These are phyloP conservation scores for Candida vaughaniae DNA, from an alignment of 805 yeast species.

Conservation along the genomic window DNA sequence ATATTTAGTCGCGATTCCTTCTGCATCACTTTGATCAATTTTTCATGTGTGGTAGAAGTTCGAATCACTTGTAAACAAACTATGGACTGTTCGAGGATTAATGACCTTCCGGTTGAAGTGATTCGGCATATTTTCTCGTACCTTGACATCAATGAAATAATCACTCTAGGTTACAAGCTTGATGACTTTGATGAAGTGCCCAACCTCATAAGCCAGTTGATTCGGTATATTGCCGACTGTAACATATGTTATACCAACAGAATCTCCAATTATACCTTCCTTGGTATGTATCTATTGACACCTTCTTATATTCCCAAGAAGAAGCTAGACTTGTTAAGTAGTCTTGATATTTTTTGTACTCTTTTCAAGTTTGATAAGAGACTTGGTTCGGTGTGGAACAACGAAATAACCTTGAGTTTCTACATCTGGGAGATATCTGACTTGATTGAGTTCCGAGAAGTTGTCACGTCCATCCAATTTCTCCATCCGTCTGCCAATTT, in stretches of 20 bases:
- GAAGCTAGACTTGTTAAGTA: constrained; percentile 7
- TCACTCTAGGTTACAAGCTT: neutral
- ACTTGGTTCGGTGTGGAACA: constrained; percentile 1
- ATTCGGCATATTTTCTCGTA: constrained; percentile 5
- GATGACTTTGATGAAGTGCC: neutral
- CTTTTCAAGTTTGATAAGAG: constrained; percentile 6
- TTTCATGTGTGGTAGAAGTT: no score
- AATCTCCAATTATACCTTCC: constrained; percentile 11
- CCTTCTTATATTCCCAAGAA: constrained; percentile 14
- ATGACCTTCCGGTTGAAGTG: constrained; percentile 11
- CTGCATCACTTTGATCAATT: no score
- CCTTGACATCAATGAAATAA: constrained; percentile 7
- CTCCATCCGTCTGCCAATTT: neutral
- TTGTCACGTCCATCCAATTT: constrained; percentile 2
- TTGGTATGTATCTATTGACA: constrained; percentile 18
- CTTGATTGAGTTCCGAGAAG: constrained; percentile 10
- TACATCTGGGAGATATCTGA: constrained; percentile 17
- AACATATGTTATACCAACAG: constrained; percentile 14
- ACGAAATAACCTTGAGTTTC: constrained; percentile 15
- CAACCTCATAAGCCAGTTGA: constrained; percentile 1
- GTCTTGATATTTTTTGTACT: constrained; percentile 4
- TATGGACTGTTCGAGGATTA: constrained; percentile 2
- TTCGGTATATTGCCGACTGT: neutral
- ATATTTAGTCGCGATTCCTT: no score
- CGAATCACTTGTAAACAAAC: no score